Evolutionary conservation across 805 yeast genomes (phyloP), one percentile per base, ranked within the genome.

Genomic region (Lipomyces chichibuensis): DNA sequence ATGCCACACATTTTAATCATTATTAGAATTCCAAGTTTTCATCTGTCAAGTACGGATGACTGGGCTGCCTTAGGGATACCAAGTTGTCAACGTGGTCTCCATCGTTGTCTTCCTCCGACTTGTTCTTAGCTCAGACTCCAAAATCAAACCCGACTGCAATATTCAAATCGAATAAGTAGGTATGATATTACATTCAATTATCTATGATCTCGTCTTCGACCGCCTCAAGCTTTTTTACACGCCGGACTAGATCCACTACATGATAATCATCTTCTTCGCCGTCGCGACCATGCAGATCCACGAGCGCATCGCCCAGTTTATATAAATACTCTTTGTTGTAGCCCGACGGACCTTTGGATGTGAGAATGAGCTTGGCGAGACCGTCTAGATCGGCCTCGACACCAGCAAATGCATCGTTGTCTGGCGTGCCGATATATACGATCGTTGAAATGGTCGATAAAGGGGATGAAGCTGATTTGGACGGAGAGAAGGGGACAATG

Each of bases 381-480:
- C 76, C 77, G 5, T 76, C 76, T 0, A 88, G 79, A 2, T 75
- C 74, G 14, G 51, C 58, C 75, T 92, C 96, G 0, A 97, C 96
- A 0, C 98, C 98, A 2, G 91, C 82, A 74, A 92, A 94, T 2
- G 97, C 91, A 62, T 82, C 88, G 74, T 92, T 93, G 14, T 85
- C 88, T 0, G 87, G 84, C 0, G 94, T 89, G 0, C 97, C 98
- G 25, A 93, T 90, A 76, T 93, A 93, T 0, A 91, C 91, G 32
- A 81, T 78, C 29, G 95, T 11, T 79, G 80, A 62, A 89, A 82
- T 35, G 11, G 37, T 39, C n/a, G 46, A 29, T 43, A 25, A 25
- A 55, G 53, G 43, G 64, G 33, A 39, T 59, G 72, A 43, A 23
- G 32, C 20, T 37, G 62, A 46, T 8, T 20, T 35, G 25, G 65